These are phyloP conservation scores for Fusarium torulosum DNA, from an alignment of 2,329 filamentous ascomycete species.

Conservation along the genomic window DNA sequence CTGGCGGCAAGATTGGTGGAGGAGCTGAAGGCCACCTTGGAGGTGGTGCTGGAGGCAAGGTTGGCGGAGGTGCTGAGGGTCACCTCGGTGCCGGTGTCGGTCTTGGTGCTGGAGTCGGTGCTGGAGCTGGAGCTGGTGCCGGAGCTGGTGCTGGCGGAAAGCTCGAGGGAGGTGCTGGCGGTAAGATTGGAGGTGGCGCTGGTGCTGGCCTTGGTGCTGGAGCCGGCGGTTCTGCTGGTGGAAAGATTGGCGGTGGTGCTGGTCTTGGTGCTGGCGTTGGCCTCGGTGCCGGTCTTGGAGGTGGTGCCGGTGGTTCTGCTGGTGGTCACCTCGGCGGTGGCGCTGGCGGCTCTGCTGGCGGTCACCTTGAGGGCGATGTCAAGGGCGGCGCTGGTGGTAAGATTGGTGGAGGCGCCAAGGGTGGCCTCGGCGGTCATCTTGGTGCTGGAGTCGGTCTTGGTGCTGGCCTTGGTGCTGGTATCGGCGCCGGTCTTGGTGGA, in stretches of 20 bases:
- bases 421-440: background rate
- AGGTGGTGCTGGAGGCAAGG: background rate
- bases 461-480: background rate
- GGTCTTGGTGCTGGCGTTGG: constrained; percentile 1
- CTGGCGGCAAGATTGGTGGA: background rate
- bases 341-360: background rate
- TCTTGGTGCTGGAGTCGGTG: background rate
- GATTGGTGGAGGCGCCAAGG: constrained; percentile 2
- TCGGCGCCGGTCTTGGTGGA: background rate
- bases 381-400: background rate
- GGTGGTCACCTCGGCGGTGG: background rate
- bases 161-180: background rate
- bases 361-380: background rate
- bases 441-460: background rate
- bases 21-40: background rate
- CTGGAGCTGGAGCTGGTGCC: background rate
- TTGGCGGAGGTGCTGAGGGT: background rate
- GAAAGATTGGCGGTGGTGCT: constrained; percentile 1
- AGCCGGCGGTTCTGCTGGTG: background rate
- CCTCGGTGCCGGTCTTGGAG: background rate
- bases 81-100: background rate
- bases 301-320: background rate
- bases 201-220: background rate
- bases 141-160: background rate
- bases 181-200: background rate